These are phyloP conservation scores for Nematocida minor DNA, from an alignment of 371 early-diverging fungal species.

Conservation along the genomic window DNA sequence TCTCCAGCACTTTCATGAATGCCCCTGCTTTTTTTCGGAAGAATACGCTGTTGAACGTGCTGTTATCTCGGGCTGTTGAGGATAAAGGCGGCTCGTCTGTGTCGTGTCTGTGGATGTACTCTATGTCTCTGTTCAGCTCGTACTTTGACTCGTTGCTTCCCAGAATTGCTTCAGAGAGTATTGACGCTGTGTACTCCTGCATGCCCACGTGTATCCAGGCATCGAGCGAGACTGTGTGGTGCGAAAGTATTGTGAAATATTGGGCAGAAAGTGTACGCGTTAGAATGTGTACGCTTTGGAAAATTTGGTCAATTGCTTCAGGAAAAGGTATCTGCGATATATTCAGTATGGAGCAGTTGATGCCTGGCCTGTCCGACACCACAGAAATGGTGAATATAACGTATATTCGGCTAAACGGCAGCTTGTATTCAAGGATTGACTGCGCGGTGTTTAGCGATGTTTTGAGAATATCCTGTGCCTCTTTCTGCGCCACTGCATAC, in stretches of 20 bases:
- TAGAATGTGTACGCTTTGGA: conserved; percentile 42
- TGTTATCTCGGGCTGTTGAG: conserved; percentile 29
- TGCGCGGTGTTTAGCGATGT: not conserved
- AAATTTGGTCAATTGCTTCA: conserved; percentile 59
- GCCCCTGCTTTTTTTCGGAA: conserved; percentile 59
- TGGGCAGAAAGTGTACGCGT: conserved; percentile 47
- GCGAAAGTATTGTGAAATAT: conserved; percentile 46
- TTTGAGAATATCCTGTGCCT: conserved; percentile 17
- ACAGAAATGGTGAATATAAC: conserved; percentile 55
- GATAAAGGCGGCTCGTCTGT: conserved; percentile 61
- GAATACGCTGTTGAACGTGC: conserved; percentile 49
- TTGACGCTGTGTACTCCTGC: conserved; percentile 57
- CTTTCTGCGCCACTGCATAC: conserved; percentile 13
- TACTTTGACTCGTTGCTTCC: conserved; percentile 64
- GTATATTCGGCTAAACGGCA: conserved; percentile 8
- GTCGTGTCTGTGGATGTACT: conserved; percentile 61
- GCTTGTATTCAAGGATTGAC: conserved; percentile 9
- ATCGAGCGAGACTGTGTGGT: conserved; percentile 34
- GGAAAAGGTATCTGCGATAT: conserved; percentile 41
- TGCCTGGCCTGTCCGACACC: conserved; percentile 29
- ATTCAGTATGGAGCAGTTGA: conserved; percentile 45
- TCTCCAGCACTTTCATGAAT: conserved; percentile 63
- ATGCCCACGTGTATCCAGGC: conserved; percentile 61
- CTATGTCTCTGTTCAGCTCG: conserved; percentile 53
- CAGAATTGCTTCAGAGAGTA: conserved; percentile 54